Base-by-base conservation (phyloP, 2,329 filamentous ascomycete species). In the Chalara sp. region DNA sequence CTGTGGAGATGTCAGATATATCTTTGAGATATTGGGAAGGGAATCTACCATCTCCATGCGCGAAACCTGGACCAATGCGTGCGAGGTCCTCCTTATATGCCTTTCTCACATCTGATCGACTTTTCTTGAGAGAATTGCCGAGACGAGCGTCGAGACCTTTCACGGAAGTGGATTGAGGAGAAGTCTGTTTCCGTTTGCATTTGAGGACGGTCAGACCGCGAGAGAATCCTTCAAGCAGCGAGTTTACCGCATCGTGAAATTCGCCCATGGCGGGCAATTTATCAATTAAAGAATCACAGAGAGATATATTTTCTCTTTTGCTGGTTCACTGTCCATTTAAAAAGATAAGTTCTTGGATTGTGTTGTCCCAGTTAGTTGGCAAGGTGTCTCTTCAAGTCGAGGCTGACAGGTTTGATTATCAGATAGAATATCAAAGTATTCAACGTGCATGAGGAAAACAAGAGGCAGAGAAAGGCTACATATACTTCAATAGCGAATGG, bases 11-110 rank as follows among this genome's bases (percentile, higher is more conserved):
- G 29, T 56, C 44, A 55, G 53, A 41, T n/a, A 35, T n/a, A 42
- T 2, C 11, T 44, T 10, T 21, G 49, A 44, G 31, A 12, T 21
- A 42, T 11, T 32, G n/a, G 32, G 44, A 32, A 13, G 32, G 13
- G 12, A 47, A 46, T 72, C 66, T 61, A 76, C 75, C 68, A 61
- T 79, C 76, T 13, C 76, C 76, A 51, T 67, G 68, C 32, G 71
- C 68, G 32, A 79, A 68, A 1, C 63, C 64, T 37, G 61, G 63
- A 6, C 75, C 76, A 45, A 67, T 61, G 39, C 68, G 66, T 1
- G 67, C 68, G 4, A 75, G 57, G 10, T 67, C 67, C 6, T 66
- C 65, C 2, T 67, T 67, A 56, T 78, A 79, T 6, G 67, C 68
- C 28, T 65, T 63, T 44, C 68, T 65, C 7, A 80, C 66, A 53